Percentiles rank a stretch among this genome's conserved stretches.
Conservation (phyloP, 73 alveolate genomes). For the Stentor coeruleus region DNA sequence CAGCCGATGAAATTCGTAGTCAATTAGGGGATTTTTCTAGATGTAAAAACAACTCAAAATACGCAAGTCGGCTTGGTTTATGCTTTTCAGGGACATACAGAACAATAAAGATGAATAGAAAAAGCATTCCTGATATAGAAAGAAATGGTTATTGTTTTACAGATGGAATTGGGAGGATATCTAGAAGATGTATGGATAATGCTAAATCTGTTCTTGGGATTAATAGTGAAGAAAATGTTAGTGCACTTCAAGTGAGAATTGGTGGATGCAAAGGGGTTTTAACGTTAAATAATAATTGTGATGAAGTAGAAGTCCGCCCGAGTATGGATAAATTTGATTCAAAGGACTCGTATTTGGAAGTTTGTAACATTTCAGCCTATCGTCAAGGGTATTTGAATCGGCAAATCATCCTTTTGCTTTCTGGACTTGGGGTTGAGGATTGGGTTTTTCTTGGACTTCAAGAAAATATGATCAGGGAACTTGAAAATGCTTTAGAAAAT, state of each 20-base stretch:
- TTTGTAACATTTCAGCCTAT: not conserved
- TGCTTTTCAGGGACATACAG: not conserved
- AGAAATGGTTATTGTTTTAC: not conserved
- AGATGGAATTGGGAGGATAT: constrained; percentile 13
- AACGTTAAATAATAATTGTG: not conserved
- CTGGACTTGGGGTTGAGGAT: not conserved
- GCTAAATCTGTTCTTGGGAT: constrained; percentile 22
- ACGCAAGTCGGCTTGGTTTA: not conserved
- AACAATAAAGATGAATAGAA: not conserved
- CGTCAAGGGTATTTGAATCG: constrained; percentile 12
- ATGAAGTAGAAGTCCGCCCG: constrained; percentile 1
- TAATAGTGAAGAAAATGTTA: not conserved
- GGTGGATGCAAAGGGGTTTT: constrained; percentile 28
- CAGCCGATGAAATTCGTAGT: not conserved
- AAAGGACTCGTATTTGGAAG: not conserved
- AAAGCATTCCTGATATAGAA: not conserved
- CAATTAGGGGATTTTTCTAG: constrained; percentile 2
- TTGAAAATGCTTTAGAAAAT: not conserved
- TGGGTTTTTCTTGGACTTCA: not conserved
- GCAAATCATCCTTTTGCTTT: not conserved
- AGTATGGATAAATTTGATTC: constrained; percentile 23
- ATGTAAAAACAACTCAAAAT: not conserved
- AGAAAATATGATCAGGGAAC: not conserved
- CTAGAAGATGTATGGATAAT: not conserved
- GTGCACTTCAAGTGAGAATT: constrained; percentile 13